A percentile compares a stretch with the other conserved stretches of the same genome.
Conservation (phyloP, 2,329 filamentous ascomycete genomes). For the Fusarium lyarnte region DNA sequence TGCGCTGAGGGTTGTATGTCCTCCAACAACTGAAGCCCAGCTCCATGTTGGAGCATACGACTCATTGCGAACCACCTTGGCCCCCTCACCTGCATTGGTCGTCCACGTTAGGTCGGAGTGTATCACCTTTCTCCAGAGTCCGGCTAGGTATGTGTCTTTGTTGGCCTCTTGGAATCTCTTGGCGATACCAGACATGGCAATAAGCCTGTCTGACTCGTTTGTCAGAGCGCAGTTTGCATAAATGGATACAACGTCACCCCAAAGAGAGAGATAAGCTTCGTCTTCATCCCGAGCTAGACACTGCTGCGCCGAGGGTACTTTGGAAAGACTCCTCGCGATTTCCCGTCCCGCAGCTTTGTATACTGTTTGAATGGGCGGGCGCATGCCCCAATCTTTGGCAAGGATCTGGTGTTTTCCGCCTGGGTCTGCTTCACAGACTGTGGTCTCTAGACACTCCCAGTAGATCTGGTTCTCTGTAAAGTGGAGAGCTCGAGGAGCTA, state of each 20-base stretch:
- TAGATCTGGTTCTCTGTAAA: not conserved
- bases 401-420: not conserved
- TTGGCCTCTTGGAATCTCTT: not conserved
- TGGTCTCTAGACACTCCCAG: rapidly evolving
- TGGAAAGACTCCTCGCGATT: not conserved
- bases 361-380: not conserved
- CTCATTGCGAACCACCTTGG: not conserved
- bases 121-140: rapidly evolving
- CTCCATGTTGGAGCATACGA: not conserved
- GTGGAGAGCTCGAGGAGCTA: not conserved
- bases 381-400: rapidly evolving
- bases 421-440: not conserved
- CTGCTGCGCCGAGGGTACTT: not conserved
- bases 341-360: not conserved
- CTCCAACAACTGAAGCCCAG: not conserved
- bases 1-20: not conserved
- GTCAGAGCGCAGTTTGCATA: not conserved
- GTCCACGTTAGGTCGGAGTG: not conserved
- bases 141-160: not conserved
- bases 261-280: not conserved
- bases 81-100: not conserved
- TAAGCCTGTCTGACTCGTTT: not conserved
- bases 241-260: not conserved
- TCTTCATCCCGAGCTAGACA: not conserved
- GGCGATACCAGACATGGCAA: not conserved